Conservation (phyloP, 2,329 filamentous ascomycete genomes). For the Endoconidiophora polonica region DNA sequence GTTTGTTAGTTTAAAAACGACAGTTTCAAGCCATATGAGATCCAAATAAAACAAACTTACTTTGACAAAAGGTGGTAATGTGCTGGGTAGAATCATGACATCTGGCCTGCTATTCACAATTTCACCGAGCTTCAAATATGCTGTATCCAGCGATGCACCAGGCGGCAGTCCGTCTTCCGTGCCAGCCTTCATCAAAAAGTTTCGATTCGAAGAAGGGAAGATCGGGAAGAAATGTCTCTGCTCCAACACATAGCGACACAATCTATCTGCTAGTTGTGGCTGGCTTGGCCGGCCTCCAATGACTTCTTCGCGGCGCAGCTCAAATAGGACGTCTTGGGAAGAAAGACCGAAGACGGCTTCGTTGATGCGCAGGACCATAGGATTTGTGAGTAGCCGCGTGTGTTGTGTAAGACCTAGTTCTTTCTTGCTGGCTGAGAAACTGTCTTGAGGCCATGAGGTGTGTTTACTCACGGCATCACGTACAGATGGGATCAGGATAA, state of each 20-base stretch:
- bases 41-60: constrained; percentile 32
- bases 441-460: constrained; percentile 62
- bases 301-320: constrained; percentile 60
- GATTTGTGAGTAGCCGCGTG: constrained; percentile 68
- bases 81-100: constrained; percentile 66
- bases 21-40: no score
- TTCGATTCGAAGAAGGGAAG: constrained; percentile 62
- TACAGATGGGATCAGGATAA: constrained; percentile 68
- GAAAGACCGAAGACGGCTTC: constrained; percentile 70
- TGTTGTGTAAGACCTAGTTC: constrained; percentile 66
- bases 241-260: constrained; percentile 65
- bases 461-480: constrained; percentile 70
- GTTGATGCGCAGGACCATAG: constrained; percentile 77
- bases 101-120: constrained; percentile 79
- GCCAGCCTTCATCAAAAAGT: constrained; percentile 47
- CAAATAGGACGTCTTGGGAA: constrained; percentile 68
- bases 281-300: constrained; percentile 1
- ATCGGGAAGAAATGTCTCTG: constrained; percentile 84
- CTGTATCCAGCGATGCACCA: constrained; percentile 65
- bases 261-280: constrained; percentile 46
- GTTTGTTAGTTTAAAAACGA: constrained; percentile 11
- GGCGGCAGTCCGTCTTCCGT: constrained; percentile 43
- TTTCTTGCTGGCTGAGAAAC: constrained; percentile 38
- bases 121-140: constrained; percentile 76
- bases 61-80: constrained; percentile 74